Evolutionary conservation across 1,284 basidiomycete genomes (phyloP), one percentile per base, ranked within the genome.

Genomic region (Xerocomus nothofagi): DNA sequence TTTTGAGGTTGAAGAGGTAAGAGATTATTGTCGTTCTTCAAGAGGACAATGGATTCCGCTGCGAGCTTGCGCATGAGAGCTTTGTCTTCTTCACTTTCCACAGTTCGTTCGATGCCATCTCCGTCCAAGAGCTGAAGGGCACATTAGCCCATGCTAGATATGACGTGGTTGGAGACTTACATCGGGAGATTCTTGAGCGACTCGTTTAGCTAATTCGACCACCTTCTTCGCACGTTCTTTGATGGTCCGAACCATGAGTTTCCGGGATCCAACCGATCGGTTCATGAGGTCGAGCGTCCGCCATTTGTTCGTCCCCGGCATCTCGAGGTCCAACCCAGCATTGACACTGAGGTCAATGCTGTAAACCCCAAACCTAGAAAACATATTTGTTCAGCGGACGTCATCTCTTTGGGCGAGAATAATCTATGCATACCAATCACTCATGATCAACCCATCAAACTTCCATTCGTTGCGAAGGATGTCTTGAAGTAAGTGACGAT

Each of bases 401-500:
- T 14, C 4, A 7, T 43, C 5, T 17, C 10, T 12, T 18, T 14
- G 2, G n/a, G 24, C 29, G 5, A 30, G 15, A n/a, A 18, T 9
- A 23, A 41, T 14, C 17, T 15, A 15, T 14, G 10, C 68, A n/a
- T 63, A 84, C 88, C 88, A 91, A 62, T 91, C 89, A 54, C 84
- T 88, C 85, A 91, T 88, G 53, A 86, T 69, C 59, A 84, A 43
- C 1, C 86, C 88, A 24, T 86, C 72, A 56, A 81, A 90, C 6
- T 79, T 77, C 88, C 88, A 93, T 65, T 93, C 89, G 8, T 80
- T 76, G 15, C 88, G 76, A 6, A 93, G 77, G 45, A 91, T 78
- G 27, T 82, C 76, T 39, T 76, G 73, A 6, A 93, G 68, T 12
- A 93, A 67, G 34, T 74, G 65, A 2, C 71, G 71, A 63, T 86